A percentile compares a stretch with the other conserved stretches of the same genome.
Conservation (phyloP, 345 rosid genomes). For the Aquilaria sinensis region DNA sequence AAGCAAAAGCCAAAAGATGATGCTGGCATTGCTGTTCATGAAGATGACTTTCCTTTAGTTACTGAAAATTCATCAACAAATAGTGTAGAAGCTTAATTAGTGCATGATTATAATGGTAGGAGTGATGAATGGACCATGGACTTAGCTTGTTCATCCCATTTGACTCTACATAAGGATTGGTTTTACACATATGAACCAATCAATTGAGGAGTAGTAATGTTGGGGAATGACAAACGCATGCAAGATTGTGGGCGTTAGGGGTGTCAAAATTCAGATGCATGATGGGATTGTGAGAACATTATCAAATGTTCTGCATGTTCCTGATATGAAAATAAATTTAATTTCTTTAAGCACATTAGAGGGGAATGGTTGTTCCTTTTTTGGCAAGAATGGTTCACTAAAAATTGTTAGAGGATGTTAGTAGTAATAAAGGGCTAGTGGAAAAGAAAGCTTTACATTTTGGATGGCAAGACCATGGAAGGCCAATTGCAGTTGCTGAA, state of each 20-base stretch:
- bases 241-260: not conserved
- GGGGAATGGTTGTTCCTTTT: not conserved
- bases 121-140: too few species aligned
- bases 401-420: not conserved
- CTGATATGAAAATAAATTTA: not conserved
- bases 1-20: too few species aligned
- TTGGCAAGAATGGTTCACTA: not conserved
- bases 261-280: not conserved
- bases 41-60: too few species aligned
- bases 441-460: not conserved
- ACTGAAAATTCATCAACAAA: too few species aligned
- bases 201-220: not conserved
- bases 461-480: too few species aligned
- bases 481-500: too few species aligned
- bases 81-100: too few species aligned
- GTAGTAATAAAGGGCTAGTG: not conserved
- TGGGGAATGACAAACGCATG: not conserved
- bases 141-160: not conserved
- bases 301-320: not conserved
- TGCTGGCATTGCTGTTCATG: too few species aligned
- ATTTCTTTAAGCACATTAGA: not conserved
- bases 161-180: not conserved
- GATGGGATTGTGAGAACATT: not conserved
- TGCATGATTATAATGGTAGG: too few species aligned
- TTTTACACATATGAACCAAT: too few species aligned